Conservation (phyloP, 176 grass and related monocot genomes). For the Aegilops umbellulata region DNA sequence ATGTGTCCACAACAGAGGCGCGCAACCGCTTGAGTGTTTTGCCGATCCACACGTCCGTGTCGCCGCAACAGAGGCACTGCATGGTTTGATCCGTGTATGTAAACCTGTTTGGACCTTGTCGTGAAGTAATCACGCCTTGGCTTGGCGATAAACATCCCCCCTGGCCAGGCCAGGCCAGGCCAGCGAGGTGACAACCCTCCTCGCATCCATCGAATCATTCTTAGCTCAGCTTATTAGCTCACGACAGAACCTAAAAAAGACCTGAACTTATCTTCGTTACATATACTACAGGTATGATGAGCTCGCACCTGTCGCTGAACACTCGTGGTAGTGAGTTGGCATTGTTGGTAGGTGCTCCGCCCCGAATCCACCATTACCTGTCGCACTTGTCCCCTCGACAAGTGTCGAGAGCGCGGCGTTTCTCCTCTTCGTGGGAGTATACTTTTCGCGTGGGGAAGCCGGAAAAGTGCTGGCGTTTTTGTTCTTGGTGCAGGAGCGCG, state of each 20-base stretch:
- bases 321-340: conserved; percentile 19
- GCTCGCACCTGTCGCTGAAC: not conserved
- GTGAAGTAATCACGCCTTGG: not conserved
- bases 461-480: not conserved
- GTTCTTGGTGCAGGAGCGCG: not conserved
- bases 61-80: not conserved
- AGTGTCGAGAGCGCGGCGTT: conserved; percentile 12
- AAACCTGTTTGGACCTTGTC: no score
- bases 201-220: not conserved
- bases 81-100: no score
- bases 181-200: not conserved
- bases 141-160: not conserved
- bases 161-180: not conserved
- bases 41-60: no score
- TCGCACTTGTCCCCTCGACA: conserved; percentile 3
- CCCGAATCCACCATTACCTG: not conserved
- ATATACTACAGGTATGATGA: no score
- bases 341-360: not conserved
- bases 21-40: no score
- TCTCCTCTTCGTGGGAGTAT: not conserved
- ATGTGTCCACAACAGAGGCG: not conserved
- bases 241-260: not conserved
- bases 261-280: not conserved
- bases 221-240: not conserved
- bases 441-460: not conserved